These are phyloP conservation scores for Ascochyta rabiei DNA, from an alignment of 2,329 filamentous ascomycete genomes.

Conservation along the genomic window DNA sequence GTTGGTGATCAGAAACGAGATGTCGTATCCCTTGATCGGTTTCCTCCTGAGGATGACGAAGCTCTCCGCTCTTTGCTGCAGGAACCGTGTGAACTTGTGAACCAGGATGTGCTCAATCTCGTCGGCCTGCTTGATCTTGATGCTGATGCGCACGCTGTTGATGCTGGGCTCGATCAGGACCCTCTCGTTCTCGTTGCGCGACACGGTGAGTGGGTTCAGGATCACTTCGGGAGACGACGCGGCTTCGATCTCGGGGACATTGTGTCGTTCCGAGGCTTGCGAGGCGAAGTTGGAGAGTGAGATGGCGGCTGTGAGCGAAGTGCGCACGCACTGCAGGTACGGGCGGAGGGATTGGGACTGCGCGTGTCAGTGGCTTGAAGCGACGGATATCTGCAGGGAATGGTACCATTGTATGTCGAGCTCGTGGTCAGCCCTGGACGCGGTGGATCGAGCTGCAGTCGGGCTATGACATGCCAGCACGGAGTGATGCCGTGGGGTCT, in stretches of 20 bases:
- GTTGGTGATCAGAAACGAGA: slow-evolving; percentile 98
- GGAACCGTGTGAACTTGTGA: slow-evolving; percentile 96
- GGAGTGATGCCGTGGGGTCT: slow-evolving; percentile 33
- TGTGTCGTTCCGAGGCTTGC: slow-evolving; percentile 94
- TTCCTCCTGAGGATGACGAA: slow-evolving; percentile 97
- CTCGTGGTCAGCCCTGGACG: slow-evolving; percentile 26
- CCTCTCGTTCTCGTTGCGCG: slow-evolving; percentile 95
- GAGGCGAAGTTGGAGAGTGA: slow-evolving; percentile 97
- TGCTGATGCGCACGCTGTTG: slow-evolving; percentile 96
- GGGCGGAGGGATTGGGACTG: slow-evolving; percentile 96
- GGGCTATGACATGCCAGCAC: slow-evolving; percentile 42
- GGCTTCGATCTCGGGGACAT: slow-evolving; percentile 96
- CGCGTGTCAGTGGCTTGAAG: slow-evolving; percentile 30
- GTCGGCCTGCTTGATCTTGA: slow-evolving; percentile 99
- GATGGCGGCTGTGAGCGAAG: slow-evolving; percentile 90
- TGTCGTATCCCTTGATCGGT: slow-evolving; percentile 97
- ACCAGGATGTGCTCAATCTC: slow-evolving; percentile 98
- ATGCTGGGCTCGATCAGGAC: slow-evolving; percentile 95
- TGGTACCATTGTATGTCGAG: slow-evolving; percentile 39
- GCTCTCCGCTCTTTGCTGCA: slow-evolving; percentile 93
- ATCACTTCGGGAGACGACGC: slow-evolving; percentile 91
- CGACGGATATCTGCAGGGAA: background rate
- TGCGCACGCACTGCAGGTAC: slow-evolving; percentile 94
- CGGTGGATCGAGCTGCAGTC: slow-evolving; percentile 24
- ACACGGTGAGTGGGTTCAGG: slow-evolving; percentile 86